A percentile compares a stretch with the other conserved stretches of the same genome.
Evolutionary conservation across 1,284 basidiomycete species (phyloP).

Genomic region (Schizophyllum amplum): DNA sequence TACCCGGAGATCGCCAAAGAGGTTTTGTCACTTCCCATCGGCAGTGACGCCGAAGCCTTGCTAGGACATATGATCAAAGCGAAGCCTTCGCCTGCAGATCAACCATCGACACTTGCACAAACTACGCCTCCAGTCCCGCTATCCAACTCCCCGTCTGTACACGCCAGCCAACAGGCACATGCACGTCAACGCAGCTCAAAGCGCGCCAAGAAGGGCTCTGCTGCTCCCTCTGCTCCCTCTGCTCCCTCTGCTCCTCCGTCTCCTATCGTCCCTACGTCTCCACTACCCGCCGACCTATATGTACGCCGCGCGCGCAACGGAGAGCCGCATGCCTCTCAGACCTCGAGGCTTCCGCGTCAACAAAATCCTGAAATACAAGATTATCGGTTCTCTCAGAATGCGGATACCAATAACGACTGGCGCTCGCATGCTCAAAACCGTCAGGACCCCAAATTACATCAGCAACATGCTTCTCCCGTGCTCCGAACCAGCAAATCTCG

Average conservation of each 20-base stretch:
- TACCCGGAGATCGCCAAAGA: not conserved
- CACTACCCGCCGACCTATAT: too few relatives aligned
- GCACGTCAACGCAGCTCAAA: too few relatives aligned
- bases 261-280: too few relatives aligned
- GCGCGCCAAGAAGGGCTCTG: too few relatives aligned
- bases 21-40: not conserved
- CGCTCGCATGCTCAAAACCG: not conserved
- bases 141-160: too few relatives aligned
- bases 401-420: not conserved
- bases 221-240: too few relatives aligned
- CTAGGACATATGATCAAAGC: not conserved
- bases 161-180: too few relatives aligned
- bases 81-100: not conserved
- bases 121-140: not conserved
- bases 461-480: not conserved
- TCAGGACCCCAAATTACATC: not conserved
- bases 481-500: too few relatives aligned
- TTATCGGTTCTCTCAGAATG: not conserved
- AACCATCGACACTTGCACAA: not conserved
- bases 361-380: not conserved
- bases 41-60: not conserved
- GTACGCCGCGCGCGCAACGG: too few relatives aligned
- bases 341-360: not conserved
- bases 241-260: too few relatives aligned
- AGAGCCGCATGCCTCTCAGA: too few relatives aligned